These are phyloP conservation scores for Bipolaris sorokiniana DNA, from an alignment of 2,329 filamentous ascomycete species.

Conservation along the genomic window DNA sequence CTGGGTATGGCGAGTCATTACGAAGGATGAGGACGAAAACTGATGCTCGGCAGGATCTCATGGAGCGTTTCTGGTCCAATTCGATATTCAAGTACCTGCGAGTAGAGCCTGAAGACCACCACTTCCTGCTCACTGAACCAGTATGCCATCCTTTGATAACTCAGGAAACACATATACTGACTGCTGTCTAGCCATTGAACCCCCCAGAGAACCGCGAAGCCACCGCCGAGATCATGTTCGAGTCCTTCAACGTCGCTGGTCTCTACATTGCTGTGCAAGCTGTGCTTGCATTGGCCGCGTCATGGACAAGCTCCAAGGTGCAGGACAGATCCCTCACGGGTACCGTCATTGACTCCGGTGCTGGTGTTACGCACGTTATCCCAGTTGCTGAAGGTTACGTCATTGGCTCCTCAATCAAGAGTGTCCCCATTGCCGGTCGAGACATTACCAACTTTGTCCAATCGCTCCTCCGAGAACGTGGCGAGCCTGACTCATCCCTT, in stretches of 20 bases:
- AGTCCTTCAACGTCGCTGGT: slow-evolving; percentile 98
- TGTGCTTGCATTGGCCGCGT: slow-evolving; percentile 92
- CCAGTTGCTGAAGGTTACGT: slow-evolving; percentile 98
- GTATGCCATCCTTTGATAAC: slow-evolving; percentile 59
- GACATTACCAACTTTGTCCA: slow-evolving; percentile 99
- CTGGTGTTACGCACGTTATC: slow-evolving; percentile 98
- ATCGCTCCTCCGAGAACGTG: slow-evolving; percentile 90
- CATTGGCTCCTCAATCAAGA: slow-evolving; percentile 98
- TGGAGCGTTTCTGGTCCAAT: slow-evolving; percentile 99
- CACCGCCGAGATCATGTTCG: slow-evolving; percentile 99
- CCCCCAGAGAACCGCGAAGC: slow-evolving; percentile 99
- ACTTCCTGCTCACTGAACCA: slow-evolving; percentile 96
- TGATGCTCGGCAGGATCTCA: slow-evolving; percentile 74
- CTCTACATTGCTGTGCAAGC: slow-evolving; percentile 99
- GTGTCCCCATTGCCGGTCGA: slow-evolving; percentile 94
- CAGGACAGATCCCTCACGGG: slow-evolving; percentile 94
- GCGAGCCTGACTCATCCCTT: slow-evolving; percentile 93
- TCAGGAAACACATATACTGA: slow-evolving; percentile 14
- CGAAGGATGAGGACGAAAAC: background rate
- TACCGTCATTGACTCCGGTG: slow-evolving; percentile 97
- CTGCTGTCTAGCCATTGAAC: slow-evolving; percentile 77
- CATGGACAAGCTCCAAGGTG: slow-evolving; percentile 98
- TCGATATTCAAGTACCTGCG: slow-evolving; percentile 99
- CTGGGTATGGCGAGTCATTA: slow-evolving; percentile 68
- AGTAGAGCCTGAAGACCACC: slow-evolving; percentile 97